Conservation (phyloP, 768 basidiomycete species). For the Tulasnella sp. region DNA sequence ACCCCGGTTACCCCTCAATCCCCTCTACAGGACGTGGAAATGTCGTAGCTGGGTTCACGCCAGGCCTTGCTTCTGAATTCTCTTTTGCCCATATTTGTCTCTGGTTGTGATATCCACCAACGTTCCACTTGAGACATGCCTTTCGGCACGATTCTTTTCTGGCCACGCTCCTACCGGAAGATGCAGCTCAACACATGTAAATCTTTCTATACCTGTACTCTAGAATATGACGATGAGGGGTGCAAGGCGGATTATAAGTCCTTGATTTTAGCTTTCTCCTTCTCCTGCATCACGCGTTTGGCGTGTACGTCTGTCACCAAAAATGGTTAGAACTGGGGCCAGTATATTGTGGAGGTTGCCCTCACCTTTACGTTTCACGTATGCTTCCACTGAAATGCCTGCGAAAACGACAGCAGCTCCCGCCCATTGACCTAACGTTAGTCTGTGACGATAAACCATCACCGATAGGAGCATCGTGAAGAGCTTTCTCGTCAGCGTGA, state of each 20-base stretch:
- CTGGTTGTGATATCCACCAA: not conserved
- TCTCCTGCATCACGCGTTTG: constrained; percentile 68
- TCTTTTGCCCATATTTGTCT: not conserved
- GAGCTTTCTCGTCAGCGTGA: constrained; percentile 91
- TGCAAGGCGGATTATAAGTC: constrained; percentile 21
- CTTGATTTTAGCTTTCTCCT: constrained; percentile 74
- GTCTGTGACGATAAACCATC: constrained; percentile 74
- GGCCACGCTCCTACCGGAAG: too few relatives aligned
- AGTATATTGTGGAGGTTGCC: constrained; percentile 9
- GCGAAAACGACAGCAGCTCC: constrained; percentile 88
- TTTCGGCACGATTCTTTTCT: too few relatives aligned
- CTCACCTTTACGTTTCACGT: constrained; percentile 75
- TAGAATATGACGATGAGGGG: not conserved
- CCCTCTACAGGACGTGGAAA: not conserved
- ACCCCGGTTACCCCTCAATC: not conserved
- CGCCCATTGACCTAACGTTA: constrained; percentile 78
- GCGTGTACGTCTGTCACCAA: constrained; percentile 52
- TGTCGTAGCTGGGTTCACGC: not conserved
- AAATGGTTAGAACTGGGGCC: constrained; percentile 13
- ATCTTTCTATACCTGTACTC: not conserved
- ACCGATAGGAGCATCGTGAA: constrained; percentile 98
- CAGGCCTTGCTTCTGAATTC: not conserved
- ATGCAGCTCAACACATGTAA: not conserved
- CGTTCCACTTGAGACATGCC: too few relatives aligned
- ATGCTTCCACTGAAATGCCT: constrained; percentile 91